Evolutionary conservation across 306 rosid genomes (phyloP).

Genomic region (Prunus mira): DNA sequence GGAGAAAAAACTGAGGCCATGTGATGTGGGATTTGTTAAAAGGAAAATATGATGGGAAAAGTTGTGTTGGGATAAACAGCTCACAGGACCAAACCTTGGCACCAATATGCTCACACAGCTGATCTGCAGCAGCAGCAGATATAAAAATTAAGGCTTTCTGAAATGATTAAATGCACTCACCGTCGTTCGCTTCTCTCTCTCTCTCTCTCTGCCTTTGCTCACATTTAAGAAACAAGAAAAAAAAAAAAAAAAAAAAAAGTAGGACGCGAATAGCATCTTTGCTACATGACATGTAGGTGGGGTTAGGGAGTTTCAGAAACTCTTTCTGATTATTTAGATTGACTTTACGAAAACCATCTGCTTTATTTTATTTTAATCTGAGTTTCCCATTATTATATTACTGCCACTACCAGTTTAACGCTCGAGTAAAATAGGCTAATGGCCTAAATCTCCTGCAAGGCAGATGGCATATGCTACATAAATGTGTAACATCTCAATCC

Average conservation of each 20-base stretch:
- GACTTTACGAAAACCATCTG: constrained; percentile 30
- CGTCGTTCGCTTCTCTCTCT: constrained; percentile 1
- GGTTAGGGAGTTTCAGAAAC: constrained; percentile 31
- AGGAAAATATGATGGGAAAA: neutral
- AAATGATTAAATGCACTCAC: constrained; percentile 34
- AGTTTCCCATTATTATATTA: neutral
- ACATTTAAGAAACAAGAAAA: constrained; percentile 12
- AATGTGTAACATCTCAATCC: too few species aligned
- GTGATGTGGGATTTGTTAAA: constrained; percentile 30
- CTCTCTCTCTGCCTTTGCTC: constrained; percentile 14
- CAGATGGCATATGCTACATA: too few species aligned
- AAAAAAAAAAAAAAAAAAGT: neutral
- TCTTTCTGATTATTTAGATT: constrained; percentile 17
- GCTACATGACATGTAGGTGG: constrained; percentile 43
- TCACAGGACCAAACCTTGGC: constrained; percentile 34
- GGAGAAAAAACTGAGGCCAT: constrained; percentile 34
- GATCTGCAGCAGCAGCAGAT: constrained; percentile 1
- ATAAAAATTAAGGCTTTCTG: neutral
- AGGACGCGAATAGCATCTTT: constrained; percentile 48
- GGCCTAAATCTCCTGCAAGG: too few species aligned
- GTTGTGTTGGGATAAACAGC: constrained; percentile 32
- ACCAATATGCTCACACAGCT: constrained; percentile 36
- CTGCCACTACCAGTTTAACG: neutral
- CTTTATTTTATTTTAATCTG: neutral
- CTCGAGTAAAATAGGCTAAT: neutral